Conservation (phyloP, 202 grass and related monocot genomes). For the Saccharum hybrid region DNA sequence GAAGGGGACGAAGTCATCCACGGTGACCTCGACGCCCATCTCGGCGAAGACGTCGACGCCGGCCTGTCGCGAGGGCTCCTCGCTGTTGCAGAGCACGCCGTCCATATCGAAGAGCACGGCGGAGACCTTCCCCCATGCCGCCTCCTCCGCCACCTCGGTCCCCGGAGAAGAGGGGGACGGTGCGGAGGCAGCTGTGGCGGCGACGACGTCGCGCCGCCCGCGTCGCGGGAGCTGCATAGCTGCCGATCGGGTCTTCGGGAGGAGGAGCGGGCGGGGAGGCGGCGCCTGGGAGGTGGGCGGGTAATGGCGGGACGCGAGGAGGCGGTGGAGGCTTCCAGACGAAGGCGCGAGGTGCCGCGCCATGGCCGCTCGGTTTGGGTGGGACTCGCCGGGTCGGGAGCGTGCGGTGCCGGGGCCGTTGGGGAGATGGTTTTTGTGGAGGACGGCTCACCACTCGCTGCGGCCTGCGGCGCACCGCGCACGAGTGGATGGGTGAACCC, state of each 20-base stretch:
- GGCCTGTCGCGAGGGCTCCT: slow-evolving; percentile 80
- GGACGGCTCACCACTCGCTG: background rate
- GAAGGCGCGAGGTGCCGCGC: slow-evolving; percentile 59
- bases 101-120: slow-evolving; percentile 99
- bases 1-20: slow-evolving; percentile 93
- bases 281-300: slow-evolving; percentile 42
- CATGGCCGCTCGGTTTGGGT: slow-evolving; percentile 42
- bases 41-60: slow-evolving; percentile 87
- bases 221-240: slow-evolving; percentile 23
- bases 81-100: slow-evolving; percentile 93
- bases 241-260: slow-evolving; percentile 42
- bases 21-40: slow-evolving; percentile 79
- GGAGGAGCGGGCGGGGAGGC: slow-evolving; percentile 43
- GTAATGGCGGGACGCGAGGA: slow-evolving; percentile 46
- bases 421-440: slow-evolving; percentile 29
- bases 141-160: slow-evolving; percentile 19
- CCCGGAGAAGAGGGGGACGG: slow-evolving; percentile 46
- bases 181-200: slow-evolving; percentile 40
- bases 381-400: slow-evolving; percentile 10
- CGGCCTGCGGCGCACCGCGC: background rate
- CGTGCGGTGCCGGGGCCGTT: background rate
- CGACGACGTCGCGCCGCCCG: slow-evolving; percentile 16
- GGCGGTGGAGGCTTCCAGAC: slow-evolving; percentile 46
- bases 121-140: slow-evolving; percentile 78
- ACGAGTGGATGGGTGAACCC: slow-evolving; percentile 26